Evolutionary conservation across 345 rosid genomes (phyloP), one percentile per base, ranked within the genome.

Genomic region (Chamaenerion angustifolium): DNA sequence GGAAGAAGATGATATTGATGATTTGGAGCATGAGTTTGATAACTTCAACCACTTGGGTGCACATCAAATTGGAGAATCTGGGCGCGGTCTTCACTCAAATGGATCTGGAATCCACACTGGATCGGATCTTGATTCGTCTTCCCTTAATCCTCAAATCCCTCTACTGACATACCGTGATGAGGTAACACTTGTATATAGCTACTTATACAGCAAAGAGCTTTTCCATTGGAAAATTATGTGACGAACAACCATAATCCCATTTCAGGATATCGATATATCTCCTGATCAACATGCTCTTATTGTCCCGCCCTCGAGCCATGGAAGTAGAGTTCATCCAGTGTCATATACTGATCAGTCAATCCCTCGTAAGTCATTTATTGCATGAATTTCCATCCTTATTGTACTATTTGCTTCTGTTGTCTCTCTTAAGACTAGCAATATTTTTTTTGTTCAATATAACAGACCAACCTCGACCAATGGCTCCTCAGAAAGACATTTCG

Each of bases 391-490:
- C 62, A 15, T 21, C 43, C 12, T 58, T 45, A 56, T 5, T 27
- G 7, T 16, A 21, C 45, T 3, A n/a, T n/a, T 16, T 27, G 50
- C 42, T 11, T 0, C 10, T 23, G 0, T 23, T 18, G 10, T 49
- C 12, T 19, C n/a, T 9, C 25, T 25, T 19, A 41, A 27, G 42
- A 15, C 41, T 45, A 43, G 59, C 44, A 19, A 49, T 49, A 12
- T 49, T 49, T 16, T 2, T 16, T 43, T 50, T n/a, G 58, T 62
- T 56, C 37, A 43, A 51, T 58, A 11, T 54, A 59, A 44, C 71
- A 85, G 97, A 72, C 71, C 92, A 78, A 56, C 79, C 96, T 1
- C 79, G 97, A 56, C 82, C 94, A 7, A 90, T 90, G 98, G 94
- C 79, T 62, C 95, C 95, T 43, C 74, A 86, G 68, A 83, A 83